Evolutionary conservation across 2,329 filamentous ascomycete species (phyloP).

Genomic region (Kalaharituber pfeilii): DNA sequence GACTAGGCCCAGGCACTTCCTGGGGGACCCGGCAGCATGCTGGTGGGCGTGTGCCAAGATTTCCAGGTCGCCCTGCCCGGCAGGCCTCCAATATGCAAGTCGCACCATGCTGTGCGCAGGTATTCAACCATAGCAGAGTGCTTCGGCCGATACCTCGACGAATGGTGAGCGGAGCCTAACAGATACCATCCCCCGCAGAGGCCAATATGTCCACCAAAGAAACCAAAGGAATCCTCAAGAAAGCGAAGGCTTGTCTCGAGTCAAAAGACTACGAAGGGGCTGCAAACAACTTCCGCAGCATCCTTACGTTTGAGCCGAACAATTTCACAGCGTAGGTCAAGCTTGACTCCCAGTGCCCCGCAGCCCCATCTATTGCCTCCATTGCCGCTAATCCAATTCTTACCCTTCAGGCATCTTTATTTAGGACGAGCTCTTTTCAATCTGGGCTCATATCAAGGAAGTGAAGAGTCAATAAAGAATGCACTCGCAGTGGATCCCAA

Average conservation of each 20-base stretch:
- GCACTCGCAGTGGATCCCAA: conserved; percentile 38
- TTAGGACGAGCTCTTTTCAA: conserved; percentile 73
- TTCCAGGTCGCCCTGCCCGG: too few relatives aligned
- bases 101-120: too few relatives aligned
- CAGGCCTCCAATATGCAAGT: too few relatives aligned
- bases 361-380: background rate
- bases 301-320: conserved; percentile 17
- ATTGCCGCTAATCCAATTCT: too few relatives aligned
- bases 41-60: too few relatives aligned
- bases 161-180: too few relatives aligned
- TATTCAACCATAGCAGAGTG: too few relatives aligned
- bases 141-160: too few relatives aligned
- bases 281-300: conserved; percentile 13
- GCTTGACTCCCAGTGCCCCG: background rate
- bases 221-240: conserved; percentile 20
- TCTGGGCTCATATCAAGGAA: conserved; percentile 49
- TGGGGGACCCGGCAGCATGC: too few relatives aligned
- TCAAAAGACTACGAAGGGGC: conserved; percentile 16
- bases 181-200: too few relatives aligned
- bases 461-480: conserved; percentile 56
- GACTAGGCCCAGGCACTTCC: too few relatives aligned
- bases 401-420: conserved; percentile 53
- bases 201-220: too few relatives aligned
- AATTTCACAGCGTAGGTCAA: conserved; percentile 13
- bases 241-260: conserved; percentile 17